A percentile compares a stretch with the other conserved stretches of the same genome.
Conservation (phyloP, 768 basidiomycete species). For the Leccinum disarticulatum region DNA sequence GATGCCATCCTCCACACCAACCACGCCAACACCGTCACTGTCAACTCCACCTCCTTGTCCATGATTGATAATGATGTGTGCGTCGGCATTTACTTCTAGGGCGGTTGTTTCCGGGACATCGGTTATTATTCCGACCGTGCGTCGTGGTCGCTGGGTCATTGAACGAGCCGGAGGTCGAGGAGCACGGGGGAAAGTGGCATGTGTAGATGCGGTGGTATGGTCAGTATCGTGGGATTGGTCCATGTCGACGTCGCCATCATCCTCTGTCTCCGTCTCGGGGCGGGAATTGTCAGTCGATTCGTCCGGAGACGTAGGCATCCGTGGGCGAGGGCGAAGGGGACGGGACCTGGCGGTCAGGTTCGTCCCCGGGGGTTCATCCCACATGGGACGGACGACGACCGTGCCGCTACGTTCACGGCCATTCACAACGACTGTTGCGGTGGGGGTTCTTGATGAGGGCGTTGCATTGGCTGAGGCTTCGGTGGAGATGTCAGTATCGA, state of each 20-base stretch:
- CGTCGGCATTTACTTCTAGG: slow-evolving; percentile 44
- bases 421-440: slow-evolving; percentile 56
- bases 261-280: slow-evolving; percentile 77
- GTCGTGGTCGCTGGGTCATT: slow-evolving; percentile 37
- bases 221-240: slow-evolving; percentile 39
- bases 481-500: slow-evolving; percentile 61
- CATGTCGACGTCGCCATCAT: slow-evolving; percentile 66
- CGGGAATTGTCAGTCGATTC: slow-evolving; percentile 52
- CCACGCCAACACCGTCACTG: slow-evolving; percentile 41
- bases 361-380: slow-evolving; percentile 43
- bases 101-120: slow-evolving; percentile 36
- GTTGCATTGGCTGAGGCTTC: slow-evolving; percentile 62
- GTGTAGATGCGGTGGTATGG: slow-evolving; percentile 28
- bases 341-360: slow-evolving; percentile 31
- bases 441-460: slow-evolving; percentile 61
- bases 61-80: slow-evolving; percentile 53
- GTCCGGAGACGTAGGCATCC: slow-evolving; percentile 40
- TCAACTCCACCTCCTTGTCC: slow-evolving; percentile 40
- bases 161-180: slow-evolving; percentile 29
- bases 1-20: slow-evolving; percentile 71
- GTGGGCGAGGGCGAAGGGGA: slow-evolving; percentile 29
- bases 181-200: slow-evolving; percentile 33
- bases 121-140: slow-evolving; percentile 50
- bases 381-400: slow-evolving; percentile 62
- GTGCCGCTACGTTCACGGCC: slow-evolving; percentile 74